A percentile compares a stretch with the other conserved stretches of the same genome.
Evolutionary conservation across 129 eudicot species (phyloP).

Genomic region (Oenanthe sinensis): DNA sequence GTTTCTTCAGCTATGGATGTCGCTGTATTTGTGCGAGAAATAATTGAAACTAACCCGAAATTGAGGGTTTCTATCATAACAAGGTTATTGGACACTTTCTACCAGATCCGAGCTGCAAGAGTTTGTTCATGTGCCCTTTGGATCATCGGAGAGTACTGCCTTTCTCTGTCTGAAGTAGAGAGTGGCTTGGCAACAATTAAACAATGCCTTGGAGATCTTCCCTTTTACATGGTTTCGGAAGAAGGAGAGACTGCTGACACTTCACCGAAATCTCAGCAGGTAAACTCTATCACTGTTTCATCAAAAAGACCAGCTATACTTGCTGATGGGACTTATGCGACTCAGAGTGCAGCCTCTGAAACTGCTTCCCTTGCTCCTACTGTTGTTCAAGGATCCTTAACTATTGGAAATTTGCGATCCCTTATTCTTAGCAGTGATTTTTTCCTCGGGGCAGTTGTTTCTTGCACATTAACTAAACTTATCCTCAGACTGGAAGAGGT

Average conservation of each 20-base stretch:
- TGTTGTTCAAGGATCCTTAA: conserved; percentile 58
- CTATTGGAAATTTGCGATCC: conserved; percentile 68
- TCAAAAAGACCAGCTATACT: conserved; percentile 82
- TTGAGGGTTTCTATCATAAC: too few relatives aligned
- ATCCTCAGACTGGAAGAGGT: conserved; percentile 74
- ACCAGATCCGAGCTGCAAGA: conserved; percentile 73
- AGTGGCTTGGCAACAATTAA: conserved; percentile 74
- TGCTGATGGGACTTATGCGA: conserved; percentile 92
- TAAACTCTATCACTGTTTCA: conserved; percentile 57
- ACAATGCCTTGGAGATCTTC: conserved; percentile 93
- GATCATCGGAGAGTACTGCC: conserved; percentile 91
- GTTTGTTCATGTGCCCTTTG: conserved; percentile 95
- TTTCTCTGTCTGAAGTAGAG: conserved; percentile 85
- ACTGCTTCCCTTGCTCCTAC: conserved; percentile 61
- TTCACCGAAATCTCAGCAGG: conserved; percentile 52
- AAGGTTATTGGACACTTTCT: too few relatives aligned
- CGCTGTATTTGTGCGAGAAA: too few relatives aligned
- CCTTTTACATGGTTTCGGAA: conserved; percentile 56
- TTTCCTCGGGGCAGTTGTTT: conserved; percentile 84
- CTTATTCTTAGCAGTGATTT: conserved; percentile 79
- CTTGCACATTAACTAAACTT: conserved; percentile 74
- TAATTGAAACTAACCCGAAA: too few relatives aligned
- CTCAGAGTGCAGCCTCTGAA: conserved; percentile 87
- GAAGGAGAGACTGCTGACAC: conserved; percentile 61
- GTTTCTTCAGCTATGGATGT: too few relatives aligned